Base-by-base conservation (phyloP, 148 eudicot species). In the Pharnaceum exiguum region DNA sequence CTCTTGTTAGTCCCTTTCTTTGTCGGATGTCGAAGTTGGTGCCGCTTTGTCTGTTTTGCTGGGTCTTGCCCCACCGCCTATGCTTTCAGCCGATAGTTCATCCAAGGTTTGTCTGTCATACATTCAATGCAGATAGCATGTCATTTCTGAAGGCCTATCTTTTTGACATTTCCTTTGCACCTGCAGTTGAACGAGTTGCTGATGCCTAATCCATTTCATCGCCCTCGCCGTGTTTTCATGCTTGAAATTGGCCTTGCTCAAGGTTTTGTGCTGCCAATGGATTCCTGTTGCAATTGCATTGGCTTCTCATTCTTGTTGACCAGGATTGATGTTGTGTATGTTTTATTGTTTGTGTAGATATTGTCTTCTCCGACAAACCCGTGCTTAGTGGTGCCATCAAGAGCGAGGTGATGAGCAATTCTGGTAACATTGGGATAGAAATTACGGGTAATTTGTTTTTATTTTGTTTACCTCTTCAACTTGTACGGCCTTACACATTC, bases 1-100 rank as follows among this genome's bases (percentile, higher is more conserved):
- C 46, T 55, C 52, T 65, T 40, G 49, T 60, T 71, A 86, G 95
- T 26, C 54, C 35, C 64, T 54, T 75, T 63, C 87, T 39, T 46
- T 94, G 78, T 73, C 87, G 44, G 74, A 64, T 33, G 59, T 66
- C 33, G 99, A 94, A 77, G 77, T 89, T 70, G 87, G 95, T 67
- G 99, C 99, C 64, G 81, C 76, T 31, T 81, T 85, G 55, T 89
- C 95, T 15, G 82, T 94, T 57, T 80, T 89, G 84, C 95, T 94
- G 67, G 99, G 99, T 52, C 77, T 82, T 68, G 85, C 84, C 30
- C 99, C 98, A 59, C 77, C 77, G 64, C 67, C 77, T 67, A 81
- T 69, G 37, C 82, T 94, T 42, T 79, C 99, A 51, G 71, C 85
- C 62, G 78, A 69, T 44, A 73, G 95, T 68, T 89, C 99, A 44